Percentiles rank a stretch among this genome's conserved stretches.
Evolutionary conservation across 108 stramenopile genomes (phyloP).

Genomic region (Cyclotella choctawhatcheeana): DNA sequence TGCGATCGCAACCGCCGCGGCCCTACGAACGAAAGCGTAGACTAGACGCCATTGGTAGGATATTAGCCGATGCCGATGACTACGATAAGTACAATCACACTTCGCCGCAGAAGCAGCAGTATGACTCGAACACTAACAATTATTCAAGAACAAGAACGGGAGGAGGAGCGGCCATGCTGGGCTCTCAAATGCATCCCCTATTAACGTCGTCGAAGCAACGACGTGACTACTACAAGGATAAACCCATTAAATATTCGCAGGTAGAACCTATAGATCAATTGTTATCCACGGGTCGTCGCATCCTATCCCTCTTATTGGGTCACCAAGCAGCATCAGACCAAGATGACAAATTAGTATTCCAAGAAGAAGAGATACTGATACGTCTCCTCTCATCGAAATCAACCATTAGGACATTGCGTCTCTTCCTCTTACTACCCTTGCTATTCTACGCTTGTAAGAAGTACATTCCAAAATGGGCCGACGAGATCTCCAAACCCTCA

Average conservation of each 20-base stretch:
- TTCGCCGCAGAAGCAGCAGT: not conserved
- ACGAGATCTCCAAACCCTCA: conserved; percentile 34
- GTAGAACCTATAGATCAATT: not conserved
- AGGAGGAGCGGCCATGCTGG: conserved; percentile 29
- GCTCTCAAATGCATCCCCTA: conserved; percentile 36
- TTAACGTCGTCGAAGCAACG: conserved; percentile 14
- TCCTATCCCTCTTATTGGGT: conserved; percentile 33
- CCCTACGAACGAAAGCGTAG: not conserved
- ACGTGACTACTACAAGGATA: conserved; percentile 18
- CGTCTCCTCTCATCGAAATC: conserved; percentile 41
- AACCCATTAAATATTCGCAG: not conserved
- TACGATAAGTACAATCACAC: not conserved
- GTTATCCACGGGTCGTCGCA: conserved; percentile 14
- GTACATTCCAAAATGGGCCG: conserved; percentile 23
- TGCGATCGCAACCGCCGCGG: not conserved
- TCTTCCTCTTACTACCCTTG: conserved; percentile 32
- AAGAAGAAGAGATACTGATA: conserved; percentile 35
- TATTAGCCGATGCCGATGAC: not conserved
- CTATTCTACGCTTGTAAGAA: conserved; percentile 17
- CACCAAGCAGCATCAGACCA: too few species aligned
- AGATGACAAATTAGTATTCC: too few species aligned
- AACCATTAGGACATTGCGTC: conserved; percentile 34
- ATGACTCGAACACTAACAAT: too few species aligned
- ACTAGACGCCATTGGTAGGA: conserved; percentile 7
- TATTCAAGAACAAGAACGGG: not conserved